Evolutionary conservation across 306 rosid species (phyloP).

Genomic region (Prunus campanulata): DNA sequence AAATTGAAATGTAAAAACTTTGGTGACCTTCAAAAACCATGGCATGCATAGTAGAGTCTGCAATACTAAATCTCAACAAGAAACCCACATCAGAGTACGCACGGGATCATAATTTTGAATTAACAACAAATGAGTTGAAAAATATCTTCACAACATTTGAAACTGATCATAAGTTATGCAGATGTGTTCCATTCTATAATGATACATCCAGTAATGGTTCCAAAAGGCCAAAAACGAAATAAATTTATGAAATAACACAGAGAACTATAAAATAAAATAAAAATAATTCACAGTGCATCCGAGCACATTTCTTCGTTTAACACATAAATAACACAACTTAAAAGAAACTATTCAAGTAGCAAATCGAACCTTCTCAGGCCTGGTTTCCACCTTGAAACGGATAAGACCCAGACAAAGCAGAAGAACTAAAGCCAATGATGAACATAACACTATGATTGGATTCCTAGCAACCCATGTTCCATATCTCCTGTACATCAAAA

Average conservation of each 20-base stretch:
- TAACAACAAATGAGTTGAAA: not conserved
- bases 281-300: not conserved
- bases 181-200: not conserved
- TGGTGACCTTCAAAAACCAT: not conserved
- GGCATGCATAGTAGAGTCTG: not conserved
- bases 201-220: not conserved
- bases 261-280: not conserved
- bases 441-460: constrained; percentile 65
- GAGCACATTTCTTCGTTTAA: not conserved
- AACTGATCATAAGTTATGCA: not conserved
- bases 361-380: constrained; percentile 80
- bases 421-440: constrained; percentile 70
- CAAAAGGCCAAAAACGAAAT: not conserved
- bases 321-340: not conserved
- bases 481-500: constrained; percentile 61
- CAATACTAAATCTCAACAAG: not conserved
- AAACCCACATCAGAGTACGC: not conserved
- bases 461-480: constrained; percentile 88
- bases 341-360: constrained; percentile 15
- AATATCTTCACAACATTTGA: not conserved
- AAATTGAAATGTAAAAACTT: not conserved
- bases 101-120: not conserved
- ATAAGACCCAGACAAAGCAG: constrained; percentile 88
- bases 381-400: constrained; percentile 87
- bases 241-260: not conserved